Base-by-base conservation (phyloP, 2,329 filamentous ascomycete genomes). In the Aspergillus novofumigatus region DNA sequence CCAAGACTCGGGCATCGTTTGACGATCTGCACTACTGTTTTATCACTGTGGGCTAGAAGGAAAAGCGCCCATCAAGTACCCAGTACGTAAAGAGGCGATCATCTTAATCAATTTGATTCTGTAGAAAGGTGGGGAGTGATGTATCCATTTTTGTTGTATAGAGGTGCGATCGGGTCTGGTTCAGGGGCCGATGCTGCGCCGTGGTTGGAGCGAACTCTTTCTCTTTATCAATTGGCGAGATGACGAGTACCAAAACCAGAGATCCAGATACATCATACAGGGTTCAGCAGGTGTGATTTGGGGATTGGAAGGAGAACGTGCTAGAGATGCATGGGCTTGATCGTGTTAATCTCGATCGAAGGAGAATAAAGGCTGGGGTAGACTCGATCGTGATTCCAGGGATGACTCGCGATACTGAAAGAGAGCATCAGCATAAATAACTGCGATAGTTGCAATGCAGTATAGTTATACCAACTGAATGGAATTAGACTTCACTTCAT, bases 131-230 rank as follows among this genome's bases (percentile, higher is more conserved):
- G 1, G 32, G 14, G 17, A 17, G 32, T 14, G 32, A 35, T 17
- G 32, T 35, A 35, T 35, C 29, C 29, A n/a, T 10, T 44, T 2
- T n/a, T n/a, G n/a, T n/a, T 42, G 7, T 7, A 10, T 9, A 4
- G 10, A 44, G 41, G n/a, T 44, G 20, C 20, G 3, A 44, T 21
- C n/a, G 42, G 49, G 20, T 42, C 21, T 49, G 55, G 55, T 57
- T 53, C 52, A 53, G 55, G 55, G 55, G 55, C 52, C 29, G 52
- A 26, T 32, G 4, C 52, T 26, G 52, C 41, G 45, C 52, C 29
- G 28, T 53, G 52, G 41, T 14, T 32, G 25, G 17, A 29, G 17
- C n/a, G 20, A 23, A 20, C 5, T 23, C 10, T 35, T 21, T 17
- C n/a, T 35, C 21, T 51, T 45, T 8, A 38, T 38, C 14, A 3